Evolutionary conservation across 768 basidiomycete species (phyloP), one percentile per base, ranked within the genome.

Genomic region (Leccinum obscurum): DNA sequence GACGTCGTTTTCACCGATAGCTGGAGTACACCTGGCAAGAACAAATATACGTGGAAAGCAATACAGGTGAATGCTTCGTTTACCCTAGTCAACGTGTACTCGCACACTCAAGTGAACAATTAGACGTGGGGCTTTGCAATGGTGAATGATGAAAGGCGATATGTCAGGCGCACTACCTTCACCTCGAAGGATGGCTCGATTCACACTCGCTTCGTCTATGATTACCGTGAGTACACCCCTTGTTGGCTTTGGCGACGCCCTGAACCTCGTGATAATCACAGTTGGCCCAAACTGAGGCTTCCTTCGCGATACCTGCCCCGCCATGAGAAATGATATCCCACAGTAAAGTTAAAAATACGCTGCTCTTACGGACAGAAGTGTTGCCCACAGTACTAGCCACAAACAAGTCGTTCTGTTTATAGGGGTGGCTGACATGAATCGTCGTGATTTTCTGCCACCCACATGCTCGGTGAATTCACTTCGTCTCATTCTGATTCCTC

Each of bases 121-220:
- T 48, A 81, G 80, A 74, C 73, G 3, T 91, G 89, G 89, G 89
- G 88, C 24, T 79, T 90, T 22, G 79, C 87, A 65, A 77, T 77
- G 4, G 74, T 87, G 63, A 74, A 87, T 14, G 84, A 78, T 28
- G 83, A 84, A 67, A 82, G 85, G 65, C 77, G 86, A 60, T 85
- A 90, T 64, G 77, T 80, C 4, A 79, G 88, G 57, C 85, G 81
- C 64, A 73, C 89, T 62, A 78, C 81, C 62, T 90, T 90, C 71
- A 84, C 81, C 6, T 87, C 87, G 44, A 20, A 87, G 64, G 81
- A 83, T 14, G 63, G 64, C 6, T 66, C 74, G 37, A 83, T 90
- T 53, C 76, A 83, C 58, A 76, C 78, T 10, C 81, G 78, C 46
- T 69, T 90, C 39, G 77, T 87, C 20, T 92, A 90, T 61, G 87